phyloP scores from a whole-genome alignment of 371 early-diverging fungal species.

The Hamiltosporidium magnivora region DNA sequence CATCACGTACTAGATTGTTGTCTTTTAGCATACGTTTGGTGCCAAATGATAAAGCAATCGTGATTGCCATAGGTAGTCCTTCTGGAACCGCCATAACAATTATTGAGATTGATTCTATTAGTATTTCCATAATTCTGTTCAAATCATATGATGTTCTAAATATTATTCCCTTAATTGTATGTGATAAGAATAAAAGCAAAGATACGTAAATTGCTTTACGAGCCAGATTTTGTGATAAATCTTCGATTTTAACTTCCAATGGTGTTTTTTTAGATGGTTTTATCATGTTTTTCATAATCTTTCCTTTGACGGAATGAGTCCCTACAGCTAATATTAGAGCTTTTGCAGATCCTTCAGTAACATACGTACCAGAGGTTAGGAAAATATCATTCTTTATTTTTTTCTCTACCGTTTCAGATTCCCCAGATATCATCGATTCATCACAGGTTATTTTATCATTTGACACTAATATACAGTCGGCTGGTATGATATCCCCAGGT shows the following conservation, averaged over 20 bases:
- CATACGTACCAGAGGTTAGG: conserved; percentile 13
- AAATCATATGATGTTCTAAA: neutral
- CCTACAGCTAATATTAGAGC: conserved; percentile 22
- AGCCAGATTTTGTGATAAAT: neutral
- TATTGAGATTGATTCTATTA: conserved; percentile 4
- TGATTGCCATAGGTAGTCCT: conserved; percentile 5
- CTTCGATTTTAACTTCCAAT: neutral
- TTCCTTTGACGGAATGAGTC: conserved; percentile 11
- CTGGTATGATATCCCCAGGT: conserved; percentile 26
- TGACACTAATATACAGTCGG: conserved; percentile 8
- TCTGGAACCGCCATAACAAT: conserved; percentile 7
- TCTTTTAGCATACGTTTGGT: conserved; percentile 63
- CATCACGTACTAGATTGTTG: conserved; percentile 74
- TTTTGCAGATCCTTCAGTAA: conserved; percentile 9
- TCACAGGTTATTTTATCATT: conserved; percentile 7
- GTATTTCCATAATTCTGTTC: neutral
- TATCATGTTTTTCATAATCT: neutral
- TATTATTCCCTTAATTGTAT: neutral
- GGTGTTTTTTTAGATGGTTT: neutral
- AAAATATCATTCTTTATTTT: neutral
- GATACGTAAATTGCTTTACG: neutral
- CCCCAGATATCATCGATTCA: conserved; percentile 29
- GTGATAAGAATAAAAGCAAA: neutral
- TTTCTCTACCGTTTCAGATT: conserved; percentile 11
- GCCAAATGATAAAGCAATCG: conserved; percentile 5